A percentile compares a stretch with the other conserved stretches of the same genome.
These are phyloP conservation scores for Pseudonitzschia delicatissima DNA, from an alignment of 108 stramenopile genomes.

Conservation along the genomic window DNA sequence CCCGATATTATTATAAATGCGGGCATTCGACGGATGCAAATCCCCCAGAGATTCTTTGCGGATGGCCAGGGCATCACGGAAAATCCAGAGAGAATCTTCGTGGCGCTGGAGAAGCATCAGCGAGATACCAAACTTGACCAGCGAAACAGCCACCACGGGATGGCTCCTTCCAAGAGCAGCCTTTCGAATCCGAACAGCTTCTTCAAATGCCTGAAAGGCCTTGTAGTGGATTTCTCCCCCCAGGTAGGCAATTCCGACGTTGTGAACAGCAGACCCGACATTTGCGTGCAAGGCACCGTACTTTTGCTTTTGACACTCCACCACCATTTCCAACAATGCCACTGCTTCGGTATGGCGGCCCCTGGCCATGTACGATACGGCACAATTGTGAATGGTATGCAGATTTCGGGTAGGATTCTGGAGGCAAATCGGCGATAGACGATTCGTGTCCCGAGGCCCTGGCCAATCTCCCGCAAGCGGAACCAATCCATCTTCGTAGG, in stretches of 20 bases:
- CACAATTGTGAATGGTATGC: constrained; percentile 25
- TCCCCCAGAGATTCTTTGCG: constrained; percentile 44
- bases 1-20: constrained; percentile 65
- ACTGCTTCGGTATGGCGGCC: constrained; percentile 32
- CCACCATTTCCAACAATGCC: constrained; percentile 35
- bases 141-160: constrained; percentile 54
- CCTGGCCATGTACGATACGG: constrained; percentile 17
- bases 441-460: neutral
- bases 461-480: constrained; percentile 42
- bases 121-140: constrained; percentile 53
- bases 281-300: constrained; percentile 42
- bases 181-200: constrained; percentile 51
- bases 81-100: constrained; percentile 48
- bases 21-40: constrained; percentile 45
- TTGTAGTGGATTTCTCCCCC: constrained; percentile 32
- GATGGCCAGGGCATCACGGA: constrained; percentile 52
- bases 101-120: constrained; percentile 44
- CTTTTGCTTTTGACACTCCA: constrained; percentile 32
- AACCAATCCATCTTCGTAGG: constrained; percentile 58
- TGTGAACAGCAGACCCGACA: constrained; percentile 52
- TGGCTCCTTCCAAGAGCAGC: constrained; percentile 46
- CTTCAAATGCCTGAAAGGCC: constrained; percentile 52
- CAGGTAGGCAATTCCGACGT: constrained; percentile 51
- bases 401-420: constrained; percentile 20
- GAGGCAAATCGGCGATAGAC: constrained; percentile 20